Evolutionary conservation across 2,329 filamentous ascomycete genomes (phyloP), one percentile per base, ranked within the genome.

Genomic region (Massarina eburnea): DNA sequence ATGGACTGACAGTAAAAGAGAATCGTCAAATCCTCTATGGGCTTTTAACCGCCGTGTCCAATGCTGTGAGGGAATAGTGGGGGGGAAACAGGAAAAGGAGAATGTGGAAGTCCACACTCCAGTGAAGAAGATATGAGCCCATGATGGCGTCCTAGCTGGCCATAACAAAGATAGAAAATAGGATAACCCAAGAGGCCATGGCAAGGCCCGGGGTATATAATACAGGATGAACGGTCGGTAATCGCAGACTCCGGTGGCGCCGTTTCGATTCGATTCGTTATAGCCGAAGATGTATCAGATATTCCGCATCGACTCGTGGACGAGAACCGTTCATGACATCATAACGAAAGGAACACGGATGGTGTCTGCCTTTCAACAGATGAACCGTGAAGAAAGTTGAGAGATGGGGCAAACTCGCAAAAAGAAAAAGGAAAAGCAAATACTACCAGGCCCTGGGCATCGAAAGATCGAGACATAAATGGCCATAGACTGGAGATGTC

Each of bases 231-330:
- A 62, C 52, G 54, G 64, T 55, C 58, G 53, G 53, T 62, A 55
- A 59, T 61, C 52, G 54, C 58, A 55, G 59, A 62, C 60, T 61
- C 65, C 64, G 49, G 51, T 47, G 58, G 57, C 66, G 64, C 67
- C 64, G 51, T 58, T 58, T 30, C 39, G 63, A 67, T 64, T 58
- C 58, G 63, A 66, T 64, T 58, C 58, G 62, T 64, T 46, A 64
- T 57, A 53, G 54, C 63, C 54, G 54, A 56, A 55, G 54, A 40
- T 54, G 57, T 51, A 54, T 52, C 62, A 64, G 60, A 59, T 64
- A 61, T 66, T 49, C 59, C 64, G 57, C 61, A 65, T 65, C 62
- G 62, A 62, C 54, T 64, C 63, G 52, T 66, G 58, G 61, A 58
- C 55, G 8, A 45, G 44, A 38, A 51, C 52, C 56, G 55, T 53